phyloP scores from a whole-genome alignment of 2,329 filamentous ascomycete species.

The Tricladium varicosporioides region DNA sequence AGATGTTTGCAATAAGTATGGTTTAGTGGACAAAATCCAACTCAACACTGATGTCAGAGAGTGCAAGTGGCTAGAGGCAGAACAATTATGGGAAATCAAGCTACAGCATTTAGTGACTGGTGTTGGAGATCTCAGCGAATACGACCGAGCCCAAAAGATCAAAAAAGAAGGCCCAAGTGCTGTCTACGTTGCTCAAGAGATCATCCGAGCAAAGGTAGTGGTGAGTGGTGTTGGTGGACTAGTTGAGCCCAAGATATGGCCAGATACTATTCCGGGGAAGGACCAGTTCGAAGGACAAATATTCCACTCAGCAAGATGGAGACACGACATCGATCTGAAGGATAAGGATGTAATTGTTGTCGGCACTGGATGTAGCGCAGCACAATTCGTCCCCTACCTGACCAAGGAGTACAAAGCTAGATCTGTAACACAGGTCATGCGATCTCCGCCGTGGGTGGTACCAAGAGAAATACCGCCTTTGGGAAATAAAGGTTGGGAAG shows the following conservation, averaged over 20 bases:
- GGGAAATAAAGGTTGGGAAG: slow-evolving; percentile 42
- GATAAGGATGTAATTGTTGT: slow-evolving; percentile 56
- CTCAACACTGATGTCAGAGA: slow-evolving; percentile 55
- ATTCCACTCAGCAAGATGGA: slow-evolving; percentile 58
- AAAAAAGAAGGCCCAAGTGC: slow-evolving; percentile 42
- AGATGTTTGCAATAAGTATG: slow-evolving; percentile 50
- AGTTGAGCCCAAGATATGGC: slow-evolving; percentile 51
- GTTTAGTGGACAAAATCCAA: slow-evolving; percentile 56
- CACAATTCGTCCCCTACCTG: slow-evolving; percentile 53
- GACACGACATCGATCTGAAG: slow-evolving; percentile 48
- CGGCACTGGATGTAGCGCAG: slow-evolving; percentile 56
- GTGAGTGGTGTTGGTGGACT: slow-evolving; percentile 54
- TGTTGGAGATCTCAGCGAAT: slow-evolving; percentile 49
- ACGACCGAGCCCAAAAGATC: slow-evolving; percentile 44
- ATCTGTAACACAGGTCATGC: slow-evolving; percentile 58
- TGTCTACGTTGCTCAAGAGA: slow-evolving; percentile 51
- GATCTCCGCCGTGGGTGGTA: slow-evolving; percentile 55
- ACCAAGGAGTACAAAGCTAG: slow-evolving; percentile 44
- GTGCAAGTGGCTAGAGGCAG: slow-evolving; percentile 50
- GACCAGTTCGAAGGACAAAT: slow-evolving; percentile 53
- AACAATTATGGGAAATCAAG: slow-evolving; percentile 53
- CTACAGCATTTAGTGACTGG: slow-evolving; percentile 50
- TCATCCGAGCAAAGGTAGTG: slow-evolving; percentile 52
- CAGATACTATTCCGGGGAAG: slow-evolving; percentile 48
- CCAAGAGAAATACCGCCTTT: slow-evolving; percentile 39